A percentile compares a stretch with the other conserved stretches of the same genome.
These are phyloP conservation scores for Magnolia changhungtana DNA, from an alignment of 164 flowering plant species.

Conservation along the genomic window DNA sequence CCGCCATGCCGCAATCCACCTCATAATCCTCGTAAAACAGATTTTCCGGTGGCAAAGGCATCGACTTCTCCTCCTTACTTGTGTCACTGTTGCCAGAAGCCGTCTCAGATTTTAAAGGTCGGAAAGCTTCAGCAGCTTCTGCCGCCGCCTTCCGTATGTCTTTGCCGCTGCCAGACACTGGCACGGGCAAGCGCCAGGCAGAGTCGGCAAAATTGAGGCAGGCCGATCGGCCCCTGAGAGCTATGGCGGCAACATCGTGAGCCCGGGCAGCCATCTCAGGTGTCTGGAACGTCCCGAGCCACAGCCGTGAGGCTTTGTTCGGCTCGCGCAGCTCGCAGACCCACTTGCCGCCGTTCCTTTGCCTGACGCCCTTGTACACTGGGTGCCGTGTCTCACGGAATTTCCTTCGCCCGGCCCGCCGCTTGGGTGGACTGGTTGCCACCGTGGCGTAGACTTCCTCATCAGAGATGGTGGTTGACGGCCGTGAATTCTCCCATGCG, in stretches of 20 bases:
- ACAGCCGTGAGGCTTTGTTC: constrained; percentile 38
- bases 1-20: constrained; percentile 25
- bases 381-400: constrained; percentile 75
- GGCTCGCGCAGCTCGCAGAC: constrained; percentile 63
- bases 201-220: constrained; percentile 45
- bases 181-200: constrained; percentile 24
- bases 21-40: constrained; percentile 25
- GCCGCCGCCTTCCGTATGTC: constrained; percentile 18
- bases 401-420: constrained; percentile 67
- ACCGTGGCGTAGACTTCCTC: constrained; percentile 4
- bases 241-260: constrained; percentile 30
- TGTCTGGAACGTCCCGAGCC: constrained; percentile 58
- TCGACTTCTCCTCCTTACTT: not conserved
- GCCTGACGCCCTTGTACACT: constrained; percentile 58
- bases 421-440: constrained; percentile 28
- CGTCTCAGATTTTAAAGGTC: not conserved
- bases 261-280: constrained; percentile 33
- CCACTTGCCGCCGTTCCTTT: constrained; percentile 46
- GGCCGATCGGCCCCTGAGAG: constrained; percentile 24
- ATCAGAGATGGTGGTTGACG: constrained; percentile 10
- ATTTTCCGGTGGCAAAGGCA: constrained; percentile 3
- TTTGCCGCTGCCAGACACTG: constrained; percentile 12
- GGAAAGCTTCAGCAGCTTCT: constrained; percentile 18
- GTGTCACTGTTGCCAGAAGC: not conserved
- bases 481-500: not conserved